Base-by-base conservation (phyloP, 1,284 basidiomycete species). In the Trametes hirsuta region DNA sequence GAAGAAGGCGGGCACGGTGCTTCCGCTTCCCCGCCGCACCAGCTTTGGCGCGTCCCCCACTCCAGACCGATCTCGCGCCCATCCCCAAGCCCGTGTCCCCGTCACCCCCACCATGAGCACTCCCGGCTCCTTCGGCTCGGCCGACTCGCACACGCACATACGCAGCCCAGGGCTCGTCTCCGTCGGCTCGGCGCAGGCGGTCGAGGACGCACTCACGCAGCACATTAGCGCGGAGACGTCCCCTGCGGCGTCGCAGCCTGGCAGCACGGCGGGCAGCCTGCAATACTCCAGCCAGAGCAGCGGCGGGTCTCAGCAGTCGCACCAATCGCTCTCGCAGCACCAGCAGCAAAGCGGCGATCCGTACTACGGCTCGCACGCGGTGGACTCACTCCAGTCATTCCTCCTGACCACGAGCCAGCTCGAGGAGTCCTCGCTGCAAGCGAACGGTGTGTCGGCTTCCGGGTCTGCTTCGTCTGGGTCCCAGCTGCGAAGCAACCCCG, bases 161-260 rank as follows among this genome's bases (percentile, higher is more conserved):
- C 40, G 10, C n/a, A 63, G 55, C 37, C 39, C 48, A 1, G 51
- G 35, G 12, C 14, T 47, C 21, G 47, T 35, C 21, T 66, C 65
- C 1, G 52, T 56, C 6, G 54, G 47, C 10, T 69, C 67, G 1
- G 58, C 61, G 4, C 62, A 64, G 44, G 64, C 64, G 2, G 64
- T 67, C 30, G 66, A 69, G 59, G 63, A 61, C 4, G 62, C 60
- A 47, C 63, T 69, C 25, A 67, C 65, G n/a, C 62, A 66, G 57
- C 37, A 40, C 10, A 9, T 61, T 25, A 40, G 41, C 37, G 6
- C 47, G 5, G 30, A 42, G 8, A 34, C 36, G 3, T 54, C 54
- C 14, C 44, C 49, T 25, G 39, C 36, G n/a, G 15, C 5, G 18
- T 46, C 62, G 0, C 39, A 45, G 5, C 22, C 9, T 39, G 44